Evolutionary conservation across 2,329 filamentous ascomycete genomes (phyloP).

Genomic region (Scytalidium sp.): DNA sequence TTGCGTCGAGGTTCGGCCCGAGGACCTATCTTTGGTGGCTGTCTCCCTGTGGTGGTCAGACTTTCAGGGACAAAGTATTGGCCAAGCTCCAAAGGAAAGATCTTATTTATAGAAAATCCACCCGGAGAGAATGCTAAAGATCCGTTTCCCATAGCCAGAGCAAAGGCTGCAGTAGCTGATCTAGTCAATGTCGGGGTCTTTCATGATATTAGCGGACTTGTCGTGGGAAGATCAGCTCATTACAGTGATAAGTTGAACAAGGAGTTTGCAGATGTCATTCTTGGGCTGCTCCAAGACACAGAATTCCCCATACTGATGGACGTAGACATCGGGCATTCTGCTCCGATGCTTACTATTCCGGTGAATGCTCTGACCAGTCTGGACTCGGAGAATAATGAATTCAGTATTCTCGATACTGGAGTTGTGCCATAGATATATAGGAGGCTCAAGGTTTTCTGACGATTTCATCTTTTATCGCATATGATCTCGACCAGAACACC

Average conservation of each 20-base stretch:
- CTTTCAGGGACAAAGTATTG: conserved; percentile 7
- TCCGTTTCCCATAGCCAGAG: conserved; percentile 3
- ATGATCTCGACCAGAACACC: no score
- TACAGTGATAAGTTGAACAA: conserved; percentile 9
- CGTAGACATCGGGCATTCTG: conserved; percentile 17
- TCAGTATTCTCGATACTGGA: no score
- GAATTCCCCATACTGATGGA: conserved; percentile 9
- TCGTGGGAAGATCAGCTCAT: conserved; percentile 9
- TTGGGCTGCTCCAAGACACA: conserved; percentile 5
- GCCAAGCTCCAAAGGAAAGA: conserved; percentile 4
- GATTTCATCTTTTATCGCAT: no score
- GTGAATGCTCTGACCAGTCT: conserved; percentile 11
- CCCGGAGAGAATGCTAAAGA: conserved; percentile 1
- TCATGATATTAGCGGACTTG: conserved; percentile 12
- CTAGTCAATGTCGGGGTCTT: conserved; percentile 12
- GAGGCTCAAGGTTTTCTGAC: no score
- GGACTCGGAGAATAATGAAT: conserved; percentile 4
- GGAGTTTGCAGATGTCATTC: conserved; percentile 6
- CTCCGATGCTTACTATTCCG: conserved; percentile 16
- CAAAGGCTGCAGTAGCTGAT: conserved; percentile 7
- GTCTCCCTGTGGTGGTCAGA: neutral
- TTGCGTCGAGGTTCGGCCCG: conserved; percentile 1
- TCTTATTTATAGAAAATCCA: conserved; percentile 8
- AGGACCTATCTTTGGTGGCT: conserved; percentile 4
- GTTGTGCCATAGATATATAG: no score